Evolutionary conservation across 2,329 filamentous ascomycete species (phyloP), one percentile per base, ranked within the genome.

Genomic region (Pseudocercospora vitis): DNA sequence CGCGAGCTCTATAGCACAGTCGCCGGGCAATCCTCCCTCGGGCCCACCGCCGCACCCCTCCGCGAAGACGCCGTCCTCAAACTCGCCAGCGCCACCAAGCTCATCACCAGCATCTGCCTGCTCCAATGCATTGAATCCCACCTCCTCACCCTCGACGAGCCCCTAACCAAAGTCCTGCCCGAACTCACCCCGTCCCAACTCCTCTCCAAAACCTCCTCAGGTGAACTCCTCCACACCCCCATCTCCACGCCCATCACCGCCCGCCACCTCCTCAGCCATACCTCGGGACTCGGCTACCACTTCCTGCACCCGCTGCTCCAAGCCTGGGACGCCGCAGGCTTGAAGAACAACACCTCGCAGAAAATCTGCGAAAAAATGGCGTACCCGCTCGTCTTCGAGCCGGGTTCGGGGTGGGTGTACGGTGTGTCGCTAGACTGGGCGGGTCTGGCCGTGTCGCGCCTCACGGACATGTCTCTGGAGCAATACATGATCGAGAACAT

Each of bases 91-190:
- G 57, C 59, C 26, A 76, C 73, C 18, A 76, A 77, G 48, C 65
- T 84, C 4, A 58, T 81, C 45, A 74, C 80, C 2, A 73, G 75
- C 2, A 73, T 84, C 48, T 76, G 79, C 1, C 73, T 74, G 1
- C 62, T 84, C 12, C 78, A 82, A 54, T 76, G 78, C 46, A 78
- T 83, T 2, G 80, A 84, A 26, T 71, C 75, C 5, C 78, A 78
- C 0, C 65, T 76, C 0, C 59, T 83, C 0, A 63, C 63, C 1
- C 68, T 83, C 0, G 72, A 76, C 7, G 74, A 73, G 2, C 75
- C 81, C 39, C 57, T 82, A 0, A 70, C 72, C 0, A 23, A 58
- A 0, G 40, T 80, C 2, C 68, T 77, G 2, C 81, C 80, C 0
- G 78, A 80, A 23, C 70, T 84, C 55, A 3, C 51, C 26, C n/a